These are phyloP conservation scores for Chaetomiaceae sp. DNA, from an alignment of 2,329 filamentous ascomycete genomes.

Conservation along the genomic window DNA sequence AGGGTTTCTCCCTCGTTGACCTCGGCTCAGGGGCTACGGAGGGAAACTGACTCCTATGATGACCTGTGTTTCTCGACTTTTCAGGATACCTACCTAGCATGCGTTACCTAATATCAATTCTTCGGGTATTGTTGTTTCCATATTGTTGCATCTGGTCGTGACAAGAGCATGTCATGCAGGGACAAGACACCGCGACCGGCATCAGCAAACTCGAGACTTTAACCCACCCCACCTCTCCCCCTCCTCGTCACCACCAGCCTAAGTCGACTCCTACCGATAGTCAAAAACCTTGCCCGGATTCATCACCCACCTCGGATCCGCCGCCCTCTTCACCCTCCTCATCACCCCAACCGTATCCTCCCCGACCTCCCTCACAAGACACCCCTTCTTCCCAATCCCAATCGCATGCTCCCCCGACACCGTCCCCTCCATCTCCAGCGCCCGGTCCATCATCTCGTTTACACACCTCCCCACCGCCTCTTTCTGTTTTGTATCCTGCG, in stretches of 20 bases:
- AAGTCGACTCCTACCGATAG: background rate
- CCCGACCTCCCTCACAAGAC: conserved; percentile 52
- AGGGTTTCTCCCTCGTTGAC: too few species aligned
- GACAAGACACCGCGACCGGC: too few species aligned
- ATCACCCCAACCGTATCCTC: conserved; percentile 58
- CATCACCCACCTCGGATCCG: conserved; percentile 51
- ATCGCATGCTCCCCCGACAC: conserved; percentile 43
- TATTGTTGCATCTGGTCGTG: too few species aligned
- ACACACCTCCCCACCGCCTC: conserved; percentile 45
- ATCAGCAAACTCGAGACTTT: too few species aligned
- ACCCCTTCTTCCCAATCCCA: conserved; percentile 26
- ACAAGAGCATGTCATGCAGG: too few species aligned
- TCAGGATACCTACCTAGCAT: too few species aligned
- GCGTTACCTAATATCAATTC: background rate
- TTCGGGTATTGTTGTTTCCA: too few species aligned
- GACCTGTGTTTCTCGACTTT: too few species aligned
- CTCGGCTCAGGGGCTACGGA: too few species aligned
- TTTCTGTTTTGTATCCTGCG: conserved; percentile 46
- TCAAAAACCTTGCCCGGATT: conserved; percentile 44
- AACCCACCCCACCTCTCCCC: too few species aligned
- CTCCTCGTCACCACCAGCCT: too few species aligned
- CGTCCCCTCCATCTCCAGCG: conserved; percentile 64
- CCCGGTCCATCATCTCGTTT: conserved; percentile 60
- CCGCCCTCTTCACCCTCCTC: conserved; percentile 58
- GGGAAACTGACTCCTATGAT: too few species aligned